Conservation (phyloP, 257 asterid species). For the Leptodermis oblonga region DNA sequence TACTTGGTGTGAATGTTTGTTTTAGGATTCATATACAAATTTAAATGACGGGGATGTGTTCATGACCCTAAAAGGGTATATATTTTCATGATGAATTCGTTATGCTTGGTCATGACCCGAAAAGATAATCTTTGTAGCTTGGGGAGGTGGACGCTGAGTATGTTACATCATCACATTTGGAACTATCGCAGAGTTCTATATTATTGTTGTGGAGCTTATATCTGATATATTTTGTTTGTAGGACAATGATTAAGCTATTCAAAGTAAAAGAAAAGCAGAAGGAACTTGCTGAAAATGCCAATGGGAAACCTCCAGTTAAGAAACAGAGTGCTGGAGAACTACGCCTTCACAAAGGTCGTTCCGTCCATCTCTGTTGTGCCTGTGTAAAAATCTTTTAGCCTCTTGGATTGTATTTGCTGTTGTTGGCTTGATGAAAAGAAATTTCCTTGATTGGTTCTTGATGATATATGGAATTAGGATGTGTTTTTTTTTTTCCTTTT, state of each 20-base stretch:
- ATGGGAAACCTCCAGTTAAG: constrained; percentile 80
- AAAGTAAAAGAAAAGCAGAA: constrained; percentile 92
- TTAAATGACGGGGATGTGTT: too few relatives aligned
- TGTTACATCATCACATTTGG: not conserved
- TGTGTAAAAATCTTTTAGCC: not conserved
- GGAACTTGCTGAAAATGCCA: constrained; percentile 85
- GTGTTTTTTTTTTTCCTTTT: too few relatives aligned
- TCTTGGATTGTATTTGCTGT: not conserved
- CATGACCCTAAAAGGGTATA: too few relatives aligned
- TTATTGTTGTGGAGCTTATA: not conserved
- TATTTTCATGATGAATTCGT: not conserved
- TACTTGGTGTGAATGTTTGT: not conserved
- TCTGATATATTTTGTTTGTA: constrained; percentile 17
- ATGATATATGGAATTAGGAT: not conserved
- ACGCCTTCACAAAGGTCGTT: constrained; percentile 61
- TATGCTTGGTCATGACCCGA: not conserved
- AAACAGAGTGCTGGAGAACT: constrained; percentile 95
- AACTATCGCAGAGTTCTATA: not conserved
- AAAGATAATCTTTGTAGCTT: not conserved
- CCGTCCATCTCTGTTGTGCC: not conserved
- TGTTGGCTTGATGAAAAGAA: not conserved
- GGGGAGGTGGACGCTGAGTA: not conserved
- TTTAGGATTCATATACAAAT: not conserved
- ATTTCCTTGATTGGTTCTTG: constrained; percentile 1
- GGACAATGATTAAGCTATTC: constrained; percentile 86